A percentile compares a stretch with the other conserved stretches of the same genome.
phyloP scores from a whole-genome alignment of 2,329 filamentous ascomycete genomes.

The Neonectria ditissima region DNA sequence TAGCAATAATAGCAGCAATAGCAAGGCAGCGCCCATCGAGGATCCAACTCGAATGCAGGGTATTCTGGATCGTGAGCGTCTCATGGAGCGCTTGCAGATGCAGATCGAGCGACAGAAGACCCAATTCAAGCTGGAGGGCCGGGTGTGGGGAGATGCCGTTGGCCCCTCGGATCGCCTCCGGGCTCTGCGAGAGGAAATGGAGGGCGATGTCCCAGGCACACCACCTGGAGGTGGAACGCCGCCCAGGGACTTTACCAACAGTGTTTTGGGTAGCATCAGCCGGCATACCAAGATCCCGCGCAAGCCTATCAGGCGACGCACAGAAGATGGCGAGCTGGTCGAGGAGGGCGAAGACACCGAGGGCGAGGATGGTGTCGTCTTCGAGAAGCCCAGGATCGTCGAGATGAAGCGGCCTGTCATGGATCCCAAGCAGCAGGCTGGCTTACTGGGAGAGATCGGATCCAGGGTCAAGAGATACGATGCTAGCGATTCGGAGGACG shows the following conservation, averaged over 20 bases:
- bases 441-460: slow-evolving; percentile 75
- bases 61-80: slow-evolving; percentile 89
- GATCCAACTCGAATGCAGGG: slow-evolving; percentile 87
- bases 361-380: slow-evolving; percentile 64
- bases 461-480: slow-evolving; percentile 80
- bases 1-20: slow-evolving; percentile 41
- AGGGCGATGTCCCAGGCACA: slow-evolving; percentile 64
- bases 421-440: slow-evolving; percentile 74
- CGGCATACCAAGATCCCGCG: slow-evolving; percentile 68
- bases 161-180: slow-evolving; percentile 92
- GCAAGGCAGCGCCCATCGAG: slow-evolving; percentile 64
- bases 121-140: slow-evolving; percentile 95
- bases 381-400: slow-evolving; percentile 83
- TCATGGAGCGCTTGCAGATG: slow-evolving; percentile 94
- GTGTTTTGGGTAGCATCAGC: slow-evolving; percentile 78
- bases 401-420: slow-evolving; percentile 79
- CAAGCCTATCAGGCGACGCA: slow-evolving; percentile 60
- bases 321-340: slow-evolving; percentile 55
- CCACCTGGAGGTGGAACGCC: slow-evolving; percentile 64
- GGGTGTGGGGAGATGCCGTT: slow-evolving; percentile 84
- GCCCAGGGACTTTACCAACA: slow-evolving; percentile 74
- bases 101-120: slow-evolving; percentile 98
- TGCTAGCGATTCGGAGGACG: slow-evolving; percentile 78
- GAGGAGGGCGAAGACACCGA: slow-evolving; percentile 65
- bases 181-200: slow-evolving; percentile 95